These are phyloP conservation scores for Albugo candida DNA, from an alignment of 352 stramenopile species.

Conservation along the genomic window DNA sequence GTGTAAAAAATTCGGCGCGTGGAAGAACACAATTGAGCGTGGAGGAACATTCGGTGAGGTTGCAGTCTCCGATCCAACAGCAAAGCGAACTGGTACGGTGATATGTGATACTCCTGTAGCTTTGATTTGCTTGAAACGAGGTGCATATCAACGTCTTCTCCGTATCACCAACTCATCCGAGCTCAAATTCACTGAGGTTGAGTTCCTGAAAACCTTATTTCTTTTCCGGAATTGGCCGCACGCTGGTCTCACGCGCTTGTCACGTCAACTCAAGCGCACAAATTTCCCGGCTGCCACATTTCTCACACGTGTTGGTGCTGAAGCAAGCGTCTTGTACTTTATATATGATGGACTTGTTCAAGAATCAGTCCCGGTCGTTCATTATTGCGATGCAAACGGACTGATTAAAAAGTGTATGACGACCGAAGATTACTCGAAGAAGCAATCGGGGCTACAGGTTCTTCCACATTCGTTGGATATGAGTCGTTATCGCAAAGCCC, in stretches of 20 bases:
- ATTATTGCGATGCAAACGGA: constrained; percentile 43
- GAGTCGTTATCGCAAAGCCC: constrained; percentile 10
- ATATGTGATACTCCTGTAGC: constrained; percentile 42
- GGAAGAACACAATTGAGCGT: constrained; percentile 57
- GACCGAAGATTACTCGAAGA: constrained; percentile 13
- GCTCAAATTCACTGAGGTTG: constrained; percentile 62
- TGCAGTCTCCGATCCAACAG: constrained; percentile 58
- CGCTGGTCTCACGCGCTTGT: constrained; percentile 42
- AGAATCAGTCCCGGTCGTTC: constrained; percentile 46
- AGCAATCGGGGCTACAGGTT: constrained; percentile 12
- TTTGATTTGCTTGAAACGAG: constrained; percentile 74
- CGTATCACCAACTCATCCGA: constrained; percentile 63
- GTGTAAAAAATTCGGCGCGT: constrained; percentile 29
- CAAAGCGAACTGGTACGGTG: constrained; percentile 51
- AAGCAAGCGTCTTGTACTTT: constrained; percentile 57
- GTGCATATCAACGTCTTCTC: constrained; percentile 62
- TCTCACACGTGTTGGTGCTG: constrained; percentile 40
- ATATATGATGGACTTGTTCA: constrained; percentile 63
- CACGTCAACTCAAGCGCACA: constrained; percentile 39
- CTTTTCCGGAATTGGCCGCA: constrained; percentile 67
- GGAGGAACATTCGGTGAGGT: constrained; percentile 65
- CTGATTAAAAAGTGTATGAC: constrained; percentile 26
- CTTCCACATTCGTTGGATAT: constrained; percentile 10
- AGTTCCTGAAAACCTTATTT: constrained; percentile 63
- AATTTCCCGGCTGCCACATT: constrained; percentile 44